phyloP scores from a whole-genome alignment of 345 rosid genomes.

The Turnera subulata region DNA sequence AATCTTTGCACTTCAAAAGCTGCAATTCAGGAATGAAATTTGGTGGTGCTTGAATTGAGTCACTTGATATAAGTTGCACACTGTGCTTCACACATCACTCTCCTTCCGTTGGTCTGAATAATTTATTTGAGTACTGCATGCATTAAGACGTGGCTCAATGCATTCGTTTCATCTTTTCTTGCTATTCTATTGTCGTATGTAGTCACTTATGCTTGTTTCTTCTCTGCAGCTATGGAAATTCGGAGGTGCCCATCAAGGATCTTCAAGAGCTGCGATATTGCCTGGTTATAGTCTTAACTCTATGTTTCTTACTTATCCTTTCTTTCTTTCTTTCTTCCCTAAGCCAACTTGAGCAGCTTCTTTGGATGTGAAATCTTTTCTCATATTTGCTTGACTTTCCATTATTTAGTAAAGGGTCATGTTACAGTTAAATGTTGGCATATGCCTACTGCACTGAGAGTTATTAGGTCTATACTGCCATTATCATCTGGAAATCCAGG shows the following conservation, averaged over 20 bases:
- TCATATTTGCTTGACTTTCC: not conserved
- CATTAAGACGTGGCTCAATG: not conserved
- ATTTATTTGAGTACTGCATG: too few relatives aligned
- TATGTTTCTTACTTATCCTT: conserved; percentile 1
- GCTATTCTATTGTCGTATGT: not conserved
- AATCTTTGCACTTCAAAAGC: too few relatives aligned
- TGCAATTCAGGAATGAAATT: too few relatives aligned
- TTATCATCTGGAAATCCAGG: too few relatives aligned
- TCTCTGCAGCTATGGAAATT: conserved; percentile 76
- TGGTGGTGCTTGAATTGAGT: too few relatives aligned
- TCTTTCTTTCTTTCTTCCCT: not conserved
- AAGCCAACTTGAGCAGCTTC: not conserved
- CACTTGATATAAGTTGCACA: too few relatives aligned
- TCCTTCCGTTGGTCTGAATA: too few relatives aligned
- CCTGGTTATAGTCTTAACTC: conserved; percentile 43
- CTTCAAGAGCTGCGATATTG: conserved; percentile 48
- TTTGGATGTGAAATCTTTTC: too few relatives aligned
- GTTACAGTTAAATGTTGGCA: too few relatives aligned
- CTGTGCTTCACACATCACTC: too few relatives aligned
- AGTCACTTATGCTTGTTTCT: conserved; percentile 12
- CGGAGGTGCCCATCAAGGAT: conserved; percentile 63
- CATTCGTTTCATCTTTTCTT: not conserved
- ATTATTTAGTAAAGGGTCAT: not conserved
- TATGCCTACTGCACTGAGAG: too few relatives aligned
- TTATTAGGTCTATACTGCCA: too few relatives aligned